Conservation (phyloP, 192 early-diverging fungal species). For the Coemansia sp. region DNA sequence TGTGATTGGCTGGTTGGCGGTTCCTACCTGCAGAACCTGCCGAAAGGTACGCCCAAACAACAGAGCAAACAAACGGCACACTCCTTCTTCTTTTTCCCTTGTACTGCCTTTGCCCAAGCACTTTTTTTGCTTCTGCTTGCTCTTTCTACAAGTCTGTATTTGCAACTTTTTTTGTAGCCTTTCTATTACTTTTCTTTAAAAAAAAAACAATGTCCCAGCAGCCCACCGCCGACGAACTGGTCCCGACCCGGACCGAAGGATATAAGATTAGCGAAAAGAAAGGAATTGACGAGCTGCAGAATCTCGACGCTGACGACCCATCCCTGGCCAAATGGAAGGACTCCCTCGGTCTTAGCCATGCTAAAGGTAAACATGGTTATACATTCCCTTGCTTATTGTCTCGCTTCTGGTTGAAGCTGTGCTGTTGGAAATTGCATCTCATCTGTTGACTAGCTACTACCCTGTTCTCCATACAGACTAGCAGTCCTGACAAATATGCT, state of each 20-base stretch:
- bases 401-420: not conserved
- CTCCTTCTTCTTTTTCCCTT: not conserved
- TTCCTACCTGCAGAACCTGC: not conserved
- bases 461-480: too few species aligned
- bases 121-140: conserved; percentile 14
- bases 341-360: conserved; percentile 74
- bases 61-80: not conserved
- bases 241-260: conserved; percentile 72
- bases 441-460: not conserved
- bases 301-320: conserved; percentile 87
- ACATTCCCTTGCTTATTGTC: not conserved
- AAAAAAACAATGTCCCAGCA: conserved; percentile 31
- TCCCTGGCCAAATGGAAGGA: conserved; percentile 97
- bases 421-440: not conserved
- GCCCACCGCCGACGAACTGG: conserved; percentile 58
- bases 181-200: conserved; percentile 3
- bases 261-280: conserved; percentile 95
- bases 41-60: not conserved
- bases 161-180: conserved; percentile 4
- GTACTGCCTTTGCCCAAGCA: conserved; percentile 5
- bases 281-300: conserved; percentile 76
- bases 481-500: not conserved
- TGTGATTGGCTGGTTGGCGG: not conserved
- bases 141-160: not conserved
- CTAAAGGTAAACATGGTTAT: conserved; percentile 49